Evolutionary conservation across 495 filamentous ascomycete genomes (phyloP).

Genomic region (Hypoxylon intermedium): DNA sequence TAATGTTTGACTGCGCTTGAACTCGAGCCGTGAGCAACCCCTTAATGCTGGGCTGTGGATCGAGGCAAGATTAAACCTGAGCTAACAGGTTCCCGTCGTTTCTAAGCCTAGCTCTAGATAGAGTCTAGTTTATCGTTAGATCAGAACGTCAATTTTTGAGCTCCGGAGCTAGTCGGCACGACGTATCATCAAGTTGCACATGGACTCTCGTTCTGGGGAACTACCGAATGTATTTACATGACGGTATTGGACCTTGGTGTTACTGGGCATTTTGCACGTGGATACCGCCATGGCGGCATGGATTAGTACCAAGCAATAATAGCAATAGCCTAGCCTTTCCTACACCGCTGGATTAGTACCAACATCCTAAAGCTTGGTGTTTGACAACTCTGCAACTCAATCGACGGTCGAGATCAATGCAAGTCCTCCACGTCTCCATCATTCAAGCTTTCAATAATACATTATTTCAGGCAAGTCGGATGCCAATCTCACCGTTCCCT

Average conservation of each 20-base stretch:
- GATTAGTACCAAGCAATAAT: too few relatives aligned
- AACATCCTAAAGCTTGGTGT: constrained; percentile 23
- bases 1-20: constrained; percentile 10
- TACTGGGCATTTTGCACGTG: too few relatives aligned
- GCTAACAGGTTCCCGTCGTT: constrained; percentile 12
- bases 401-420: constrained; percentile 28
- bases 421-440: constrained; percentile 39
- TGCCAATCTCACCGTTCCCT: constrained; percentile 26
- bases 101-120: neutral
- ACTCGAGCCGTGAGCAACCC: constrained; percentile 20
- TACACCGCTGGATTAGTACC: constrained; percentile 14
- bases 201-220: neutral
- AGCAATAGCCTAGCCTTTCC: neutral
- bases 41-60: constrained; percentile 39
- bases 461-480: constrained; percentile 24
- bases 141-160: constrained; percentile 13
- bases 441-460: constrained; percentile 41
- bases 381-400: constrained; percentile 19
- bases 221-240: too few relatives aligned
- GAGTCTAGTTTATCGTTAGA: constrained; percentile 17
- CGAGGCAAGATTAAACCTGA: constrained; percentile 27
- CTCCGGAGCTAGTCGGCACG: neutral
- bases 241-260: too few relatives aligned
- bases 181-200: constrained; percentile 3
- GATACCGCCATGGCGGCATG: too few relatives aligned